Evolutionary conservation across 208 protist species (phyloP).

Genomic region (Polymyxa betae): DNA sequence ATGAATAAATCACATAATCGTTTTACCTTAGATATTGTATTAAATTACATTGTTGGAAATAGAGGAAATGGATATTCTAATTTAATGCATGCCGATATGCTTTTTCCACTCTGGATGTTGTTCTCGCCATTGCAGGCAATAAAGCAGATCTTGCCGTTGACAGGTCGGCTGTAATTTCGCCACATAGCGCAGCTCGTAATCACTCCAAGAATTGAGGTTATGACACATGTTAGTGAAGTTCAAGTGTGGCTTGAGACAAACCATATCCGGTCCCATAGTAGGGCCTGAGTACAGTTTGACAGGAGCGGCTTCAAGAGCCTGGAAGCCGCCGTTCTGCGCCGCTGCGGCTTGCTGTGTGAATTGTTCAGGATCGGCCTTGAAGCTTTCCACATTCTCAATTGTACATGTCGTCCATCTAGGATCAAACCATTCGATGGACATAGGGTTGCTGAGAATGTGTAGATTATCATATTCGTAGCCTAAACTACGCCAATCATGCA

Average conservation of each 20-base stretch:
- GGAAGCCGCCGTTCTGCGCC: neutral
- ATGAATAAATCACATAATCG: no score
- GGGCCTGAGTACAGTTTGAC: neutral
- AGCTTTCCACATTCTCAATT: slow-evolving; percentile 15
- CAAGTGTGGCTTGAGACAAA: neutral
- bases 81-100: neutral
- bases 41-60: neutral
- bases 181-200: slow-evolving; percentile 23
- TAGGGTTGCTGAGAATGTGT: neutral
- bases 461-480: slow-evolving; percentile 42
- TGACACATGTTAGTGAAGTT: slow-evolving; percentile 23
- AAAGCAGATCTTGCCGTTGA: neutral
- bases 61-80: neutral
- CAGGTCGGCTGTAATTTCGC: neutral
- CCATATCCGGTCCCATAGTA: neutral
- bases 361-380: slow-evolving; percentile 31
- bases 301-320: neutral
- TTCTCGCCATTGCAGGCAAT: neutral
- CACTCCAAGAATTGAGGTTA: neutral
- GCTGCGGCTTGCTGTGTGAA: neutral
- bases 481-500: neutral
- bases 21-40: no score
- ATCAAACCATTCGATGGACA: slow-evolving; percentile 44
- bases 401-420: slow-evolving; percentile 38
- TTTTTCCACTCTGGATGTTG: neutral